Evolutionary conservation across 1,284 basidiomycete genomes (phyloP), one percentile per base, ranked within the genome.

Genomic region (Entoloma clypeatum): DNA sequence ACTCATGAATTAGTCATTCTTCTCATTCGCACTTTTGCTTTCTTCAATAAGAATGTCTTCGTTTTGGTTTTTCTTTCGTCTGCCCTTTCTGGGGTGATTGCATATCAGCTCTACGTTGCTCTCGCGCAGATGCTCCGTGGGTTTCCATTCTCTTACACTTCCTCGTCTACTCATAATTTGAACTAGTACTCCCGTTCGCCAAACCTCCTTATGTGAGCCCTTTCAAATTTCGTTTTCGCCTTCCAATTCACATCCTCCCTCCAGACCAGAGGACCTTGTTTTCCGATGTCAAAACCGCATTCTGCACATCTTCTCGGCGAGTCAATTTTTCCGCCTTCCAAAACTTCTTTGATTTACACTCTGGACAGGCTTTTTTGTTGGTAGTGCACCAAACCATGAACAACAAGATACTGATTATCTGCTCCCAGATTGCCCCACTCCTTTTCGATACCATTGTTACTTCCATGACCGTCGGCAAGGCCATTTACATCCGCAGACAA

Each of bases 1-100:
- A 31, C 50, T 43, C 50, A 54, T 57, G 48, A 49, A 49, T 53
- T 48, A 84, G 80, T 76, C 47, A 81, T 88, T 39, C 74, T 88
- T 33, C 71, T 88, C 49, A 87, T 88, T 47, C 77, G 85, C 43
- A 88, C 86, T 33, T 88, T 86, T 54, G 86, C 85, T 4, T 88
- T 88, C 64, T 88, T 87, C 68, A 86, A 86, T 54, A 74, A 82
- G 46, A 86, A 85, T 54, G 60, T 68, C 36, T 80, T 77, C 56
- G 61, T 87, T 37, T 69, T 88, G 28, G 64, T 67, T 47, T 72
- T 73, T 44, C 74, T 88, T 45, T 61, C 83, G 41, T 68, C 68
- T 38, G 76, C 80, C 9, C 66, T 88, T 7, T 70, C 74, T 41
- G 83, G 82, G 4, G 76, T 88, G 38, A 72, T 87, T 14, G 74